Percentiles rank a stretch among this genome's conserved stretches.
Conservation (phyloP, 2,329 filamentous ascomycete genomes). For the Trichoderma koningiopsis region DNA sequence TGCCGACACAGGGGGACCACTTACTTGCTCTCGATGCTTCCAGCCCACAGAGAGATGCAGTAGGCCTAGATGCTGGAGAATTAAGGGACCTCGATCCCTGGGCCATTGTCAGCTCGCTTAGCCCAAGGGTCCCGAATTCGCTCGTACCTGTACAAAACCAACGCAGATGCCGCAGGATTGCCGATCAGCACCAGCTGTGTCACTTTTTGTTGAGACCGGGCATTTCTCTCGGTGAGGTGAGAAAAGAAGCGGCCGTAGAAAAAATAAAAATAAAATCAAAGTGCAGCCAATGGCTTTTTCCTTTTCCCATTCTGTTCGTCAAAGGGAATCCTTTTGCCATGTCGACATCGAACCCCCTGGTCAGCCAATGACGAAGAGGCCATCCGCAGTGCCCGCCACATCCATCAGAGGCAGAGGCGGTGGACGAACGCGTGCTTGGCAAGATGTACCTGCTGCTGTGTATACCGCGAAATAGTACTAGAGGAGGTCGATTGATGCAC, state of each 20-base stretch:
- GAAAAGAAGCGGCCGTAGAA: background rate
- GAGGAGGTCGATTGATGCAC: background rate
- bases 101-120: background rate
- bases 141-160: background rate
- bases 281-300: background rate
- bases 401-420: constrained; percentile 18
- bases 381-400: constrained; percentile 4
- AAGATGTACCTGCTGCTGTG: background rate
- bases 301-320: background rate
- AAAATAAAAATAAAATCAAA: background rate
- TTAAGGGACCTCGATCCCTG: background rate
- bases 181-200: background rate
- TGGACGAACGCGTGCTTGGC: background rate
- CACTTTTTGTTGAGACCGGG: background rate
- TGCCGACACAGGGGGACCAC: background rate
- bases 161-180: background rate
- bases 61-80: background rate
- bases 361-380: constrained; percentile 15
- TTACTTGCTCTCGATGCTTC: background rate
- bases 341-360: background rate
- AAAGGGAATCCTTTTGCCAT: background rate
- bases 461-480: too few species aligned
- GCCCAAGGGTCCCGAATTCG: constrained; percentile 1
- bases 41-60: background rate
- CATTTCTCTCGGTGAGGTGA: background rate